phyloP scores from a whole-genome alignment of 306 rosid species.

The Trichosanthes cucumerina region DNA sequence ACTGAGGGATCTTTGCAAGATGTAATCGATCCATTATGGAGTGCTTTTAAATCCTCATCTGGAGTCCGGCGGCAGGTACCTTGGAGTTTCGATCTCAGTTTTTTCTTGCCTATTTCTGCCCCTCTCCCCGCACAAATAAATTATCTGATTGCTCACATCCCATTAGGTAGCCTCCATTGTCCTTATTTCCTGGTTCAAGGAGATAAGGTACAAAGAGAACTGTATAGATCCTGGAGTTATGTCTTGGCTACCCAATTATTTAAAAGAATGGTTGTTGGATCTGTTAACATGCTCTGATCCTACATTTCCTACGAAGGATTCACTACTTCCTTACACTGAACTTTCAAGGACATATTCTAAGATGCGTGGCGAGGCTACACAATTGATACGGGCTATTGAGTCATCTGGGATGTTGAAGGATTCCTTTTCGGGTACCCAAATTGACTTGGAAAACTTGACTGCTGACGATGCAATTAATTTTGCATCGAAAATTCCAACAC shows the following conservation, averaged over 20 bases:
- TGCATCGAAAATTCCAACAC: slow-evolving; percentile 65
- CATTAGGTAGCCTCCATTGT: slow-evolving; percentile 83
- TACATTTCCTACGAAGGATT: slow-evolving; percentile 81
- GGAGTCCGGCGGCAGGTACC: slow-evolving; percentile 92
- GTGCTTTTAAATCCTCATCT: slow-evolving; percentile 56
- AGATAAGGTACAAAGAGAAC: slow-evolving; percentile 26
- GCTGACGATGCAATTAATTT: slow-evolving; percentile 77
- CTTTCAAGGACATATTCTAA: slow-evolving; percentile 87
- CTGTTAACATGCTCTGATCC: slow-evolving; percentile 74
- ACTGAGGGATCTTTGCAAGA: slow-evolving; percentile 41
- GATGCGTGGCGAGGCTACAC: slow-evolving; percentile 83
- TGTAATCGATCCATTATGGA: slow-evolving; percentile 65
- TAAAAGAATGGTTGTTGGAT: slow-evolving; percentile 65
- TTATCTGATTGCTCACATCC: slow-evolving; percentile 4
- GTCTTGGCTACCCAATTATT: slow-evolving; percentile 33
- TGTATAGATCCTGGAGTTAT: slow-evolving; percentile 23
- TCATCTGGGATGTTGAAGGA: slow-evolving; percentile 44
- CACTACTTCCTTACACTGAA: slow-evolving; percentile 71
- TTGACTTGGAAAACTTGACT: slow-evolving; percentile 60
- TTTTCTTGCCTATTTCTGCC: not conserved
- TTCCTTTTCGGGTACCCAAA: slow-evolving; percentile 28
- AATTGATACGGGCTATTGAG: slow-evolving; percentile 47
- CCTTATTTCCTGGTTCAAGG: slow-evolving; percentile 90
- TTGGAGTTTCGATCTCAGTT: not conserved
- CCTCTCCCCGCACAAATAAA: not conserved